Conservation (phyloP, 1,284 basidiomycete species). For the Fistulina hepatica region DNA sequence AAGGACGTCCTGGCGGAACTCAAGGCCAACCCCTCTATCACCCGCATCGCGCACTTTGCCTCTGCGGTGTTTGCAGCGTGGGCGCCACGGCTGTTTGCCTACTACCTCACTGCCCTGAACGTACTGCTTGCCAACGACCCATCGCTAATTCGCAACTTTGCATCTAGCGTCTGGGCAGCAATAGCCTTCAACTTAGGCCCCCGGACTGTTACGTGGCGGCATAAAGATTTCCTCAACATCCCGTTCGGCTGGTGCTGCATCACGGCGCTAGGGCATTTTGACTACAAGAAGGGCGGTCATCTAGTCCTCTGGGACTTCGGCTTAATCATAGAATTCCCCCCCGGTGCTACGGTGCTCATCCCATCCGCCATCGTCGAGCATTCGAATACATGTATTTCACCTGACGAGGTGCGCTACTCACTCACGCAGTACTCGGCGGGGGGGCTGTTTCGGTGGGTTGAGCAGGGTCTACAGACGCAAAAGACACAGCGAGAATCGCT, state of each 20-base stretch:
- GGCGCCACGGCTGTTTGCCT: too few species aligned
- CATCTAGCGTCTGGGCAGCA: neutral
- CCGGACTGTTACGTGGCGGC: neutral
- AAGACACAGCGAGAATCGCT: neutral
- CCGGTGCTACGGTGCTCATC: constrained; percentile 10
- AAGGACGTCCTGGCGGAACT: too few species aligned
- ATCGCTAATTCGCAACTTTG: neutral
- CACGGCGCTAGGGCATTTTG: constrained; percentile 5
- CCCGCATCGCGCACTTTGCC: neutral
- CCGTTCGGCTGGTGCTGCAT: constrained; percentile 9
- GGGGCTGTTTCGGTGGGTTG: constrained; percentile 10
- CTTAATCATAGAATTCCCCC: constrained; percentile 13
- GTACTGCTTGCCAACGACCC: neutral
- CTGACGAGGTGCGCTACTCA: constrained; percentile 10
- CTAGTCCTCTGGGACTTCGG: constrained; percentile 10
- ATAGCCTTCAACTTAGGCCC: constrained; percentile 5
- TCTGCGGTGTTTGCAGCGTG: too few species aligned
- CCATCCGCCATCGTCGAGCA: constrained; percentile 13
- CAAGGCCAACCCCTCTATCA: too few species aligned
- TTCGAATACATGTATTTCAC: constrained; percentile 12
- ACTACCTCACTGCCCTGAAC: too few species aligned
- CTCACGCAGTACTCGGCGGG: constrained; percentile 13
- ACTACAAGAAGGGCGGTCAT: constrained; percentile 11
- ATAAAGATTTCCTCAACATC: constrained; percentile 5
- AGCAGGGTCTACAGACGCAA: constrained; percentile 5